Base-by-base conservation (phyloP, 192 early-diverging fungal genomes). In the Geosiphon pyriformis region DNA sequence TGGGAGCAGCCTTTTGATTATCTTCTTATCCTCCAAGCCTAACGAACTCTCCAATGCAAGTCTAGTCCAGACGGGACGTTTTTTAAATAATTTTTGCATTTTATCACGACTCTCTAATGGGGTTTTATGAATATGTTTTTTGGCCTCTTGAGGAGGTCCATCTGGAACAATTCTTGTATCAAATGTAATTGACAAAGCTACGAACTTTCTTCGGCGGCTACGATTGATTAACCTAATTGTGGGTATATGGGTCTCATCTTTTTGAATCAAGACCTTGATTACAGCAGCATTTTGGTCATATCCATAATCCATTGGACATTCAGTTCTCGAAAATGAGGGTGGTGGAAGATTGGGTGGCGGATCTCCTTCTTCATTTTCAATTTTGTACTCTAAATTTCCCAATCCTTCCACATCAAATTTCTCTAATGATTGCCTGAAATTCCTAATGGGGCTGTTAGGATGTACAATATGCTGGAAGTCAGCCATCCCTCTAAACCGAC, bases 401-500 rank as follows among this genome's bases (percentile, higher is more conserved):
- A 85, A 75, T 17, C 52, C 65, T 33, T 81, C 67, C 2, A 79
- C 67, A 71, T 85, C 60, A 55, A 74, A 79, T 15, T 31, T 65
- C n/a, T 73, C 46, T 20, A 88, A 49, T 30, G 70, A 66, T 33
- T 79, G 59, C 32, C 71, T 68, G 27, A 88, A 67, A 55, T 79
- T 50, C n/a, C 56, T 50, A 31, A 84, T 70, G 4, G 78, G 75
- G 48, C 84, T 76, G 1, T 67, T 64, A 23, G 73, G 69, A 37
- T 81, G 71, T n/a, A 79, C 70, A 12, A 80, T 4, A 46, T 72
- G 78, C 63, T 89, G 87, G 67, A 71, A 88, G 67, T 89, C 87
- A 0, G 85, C 82, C 55, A 88, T 67, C 17, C 71, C 86, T 80
- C 86, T 59, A 64, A 88, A 89, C 8, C 87, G 74, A 48, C 78